phyloP scores from a whole-genome alignment of 2,329 filamentous ascomycete genomes.

The Fusarium sp. region DNA sequence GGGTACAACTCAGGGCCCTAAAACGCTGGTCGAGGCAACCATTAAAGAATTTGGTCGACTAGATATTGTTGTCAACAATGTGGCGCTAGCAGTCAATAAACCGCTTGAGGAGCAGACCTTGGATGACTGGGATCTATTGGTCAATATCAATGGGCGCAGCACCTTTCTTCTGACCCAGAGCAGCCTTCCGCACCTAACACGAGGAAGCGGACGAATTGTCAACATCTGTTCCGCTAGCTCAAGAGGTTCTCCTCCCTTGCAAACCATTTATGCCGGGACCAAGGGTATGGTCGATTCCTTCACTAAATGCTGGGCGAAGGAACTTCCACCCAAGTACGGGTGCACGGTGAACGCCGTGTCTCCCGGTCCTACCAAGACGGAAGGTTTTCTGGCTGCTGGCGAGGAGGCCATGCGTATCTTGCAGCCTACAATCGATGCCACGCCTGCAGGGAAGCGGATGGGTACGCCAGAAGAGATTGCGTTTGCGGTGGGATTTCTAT shows the following conservation, averaged over 20 bases:
- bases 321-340: background rate
- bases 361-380: background rate
- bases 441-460: background rate
- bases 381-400: background rate
- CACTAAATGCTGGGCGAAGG: background rate
- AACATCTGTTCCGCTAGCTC: background rate
- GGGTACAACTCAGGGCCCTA: background rate
- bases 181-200: background rate
- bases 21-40: fast-evolving
- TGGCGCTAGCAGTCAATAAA: background rate
- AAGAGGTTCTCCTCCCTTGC: background rate
- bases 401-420: background rate
- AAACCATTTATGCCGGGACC: background rate
- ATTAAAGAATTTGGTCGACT: background rate
- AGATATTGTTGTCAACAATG: background rate
- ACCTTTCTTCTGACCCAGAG: background rate
- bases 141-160: background rate
- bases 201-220: background rate
- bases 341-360: background rate
- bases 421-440: background rate
- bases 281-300: background rate
- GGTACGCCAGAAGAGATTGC: background rate
- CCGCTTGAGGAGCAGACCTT: background rate
- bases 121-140: background rate
- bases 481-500: background rate